These are phyloP conservation scores for Juncus effusus DNA, from an alignment of 176 grass and related monocot species.

Conservation along the genomic window DNA sequence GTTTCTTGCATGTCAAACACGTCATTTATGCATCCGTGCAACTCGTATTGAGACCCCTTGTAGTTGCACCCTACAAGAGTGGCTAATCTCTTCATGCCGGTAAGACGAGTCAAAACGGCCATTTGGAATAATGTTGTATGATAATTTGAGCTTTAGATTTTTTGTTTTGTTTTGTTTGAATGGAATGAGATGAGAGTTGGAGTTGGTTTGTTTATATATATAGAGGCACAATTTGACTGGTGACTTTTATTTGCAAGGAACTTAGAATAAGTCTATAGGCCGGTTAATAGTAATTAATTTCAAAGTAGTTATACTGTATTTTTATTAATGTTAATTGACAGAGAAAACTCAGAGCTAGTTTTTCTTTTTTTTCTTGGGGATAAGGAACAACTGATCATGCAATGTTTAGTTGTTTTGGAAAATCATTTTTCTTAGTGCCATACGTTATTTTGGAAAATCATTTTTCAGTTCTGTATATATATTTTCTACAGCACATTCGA, in stretches of 20 bases:
- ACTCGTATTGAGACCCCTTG: conserved; percentile 40
- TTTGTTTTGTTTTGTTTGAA: not conserved
- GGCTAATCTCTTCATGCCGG: conserved; percentile 39
- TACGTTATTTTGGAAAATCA: no score
- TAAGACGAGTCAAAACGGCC: not conserved
- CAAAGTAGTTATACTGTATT: not conserved
- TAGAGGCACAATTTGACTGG: no score
- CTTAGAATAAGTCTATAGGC: not conserved
- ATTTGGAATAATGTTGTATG: conserved; percentile 4
- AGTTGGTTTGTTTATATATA: conserved; percentile 8
- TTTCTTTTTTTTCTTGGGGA: conserved; percentile 13
- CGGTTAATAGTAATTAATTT: not conserved
- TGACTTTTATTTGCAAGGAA: no score
- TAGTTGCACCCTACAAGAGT: conserved; percentile 90
- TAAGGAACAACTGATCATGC: not conserved
- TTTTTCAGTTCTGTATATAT: no score
- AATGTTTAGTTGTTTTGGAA: not conserved
- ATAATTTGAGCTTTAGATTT: conserved; percentile 1
- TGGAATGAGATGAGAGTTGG: not conserved
- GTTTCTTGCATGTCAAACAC: conserved; percentile 47
- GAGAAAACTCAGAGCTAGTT: not conserved
- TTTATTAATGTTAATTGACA: not conserved
- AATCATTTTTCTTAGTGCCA: not conserved
- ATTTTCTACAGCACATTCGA: no score
- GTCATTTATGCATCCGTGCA: conserved; percentile 93